A percentile compares a stretch with the other conserved stretches of the same genome.
Conservation (phyloP, 441 rosid genomes). For the Biscutella laevigata region DNA sequence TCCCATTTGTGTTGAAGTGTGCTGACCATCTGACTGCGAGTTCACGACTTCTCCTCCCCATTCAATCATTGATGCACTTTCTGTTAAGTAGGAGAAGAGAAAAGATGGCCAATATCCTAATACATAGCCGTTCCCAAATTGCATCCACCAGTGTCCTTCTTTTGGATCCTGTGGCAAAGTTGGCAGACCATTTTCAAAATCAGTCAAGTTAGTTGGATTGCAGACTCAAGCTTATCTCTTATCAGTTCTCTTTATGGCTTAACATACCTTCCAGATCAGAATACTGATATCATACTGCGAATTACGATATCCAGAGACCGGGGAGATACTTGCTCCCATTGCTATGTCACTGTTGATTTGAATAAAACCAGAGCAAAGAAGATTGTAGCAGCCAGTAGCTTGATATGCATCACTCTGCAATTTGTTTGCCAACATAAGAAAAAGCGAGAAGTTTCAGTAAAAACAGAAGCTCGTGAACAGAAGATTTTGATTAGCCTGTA, state of each 20-base stretch:
- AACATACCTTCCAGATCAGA: constrained; percentile 88
- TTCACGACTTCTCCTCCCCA: constrained; percentile 99
- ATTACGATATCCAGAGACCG: constrained; percentile 77
- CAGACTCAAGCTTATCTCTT: not conserved
- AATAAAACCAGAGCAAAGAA: constrained; percentile 87
- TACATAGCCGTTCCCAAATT: constrained; percentile 74
- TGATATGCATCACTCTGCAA: constrained; percentile 96
- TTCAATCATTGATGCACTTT: constrained; percentile 91
- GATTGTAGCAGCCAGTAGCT: constrained; percentile 98
- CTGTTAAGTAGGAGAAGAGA: constrained; percentile 83
- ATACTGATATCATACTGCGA: constrained; percentile 90
- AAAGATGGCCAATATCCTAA: constrained; percentile 95
- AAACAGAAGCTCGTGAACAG: not conserved
- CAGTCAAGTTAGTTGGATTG: too few relatives aligned
- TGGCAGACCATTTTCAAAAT: constrained; percentile 8
- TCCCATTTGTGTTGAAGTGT: constrained; percentile 95
- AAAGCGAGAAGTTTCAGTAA: not conserved
- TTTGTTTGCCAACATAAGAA: not conserved
- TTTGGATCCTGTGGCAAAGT: constrained; percentile 62
- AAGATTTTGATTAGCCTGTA: not conserved
- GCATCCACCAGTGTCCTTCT: constrained; percentile 99
- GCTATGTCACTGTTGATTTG: constrained; percentile 91
- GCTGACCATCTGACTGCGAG: constrained; percentile 67
- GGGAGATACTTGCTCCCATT: constrained; percentile 96
- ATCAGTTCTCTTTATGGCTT: not conserved